Conservation (phyloP, 495 filamentous ascomycete genomes). For the Amphirosellinia nigrospora region DNA sequence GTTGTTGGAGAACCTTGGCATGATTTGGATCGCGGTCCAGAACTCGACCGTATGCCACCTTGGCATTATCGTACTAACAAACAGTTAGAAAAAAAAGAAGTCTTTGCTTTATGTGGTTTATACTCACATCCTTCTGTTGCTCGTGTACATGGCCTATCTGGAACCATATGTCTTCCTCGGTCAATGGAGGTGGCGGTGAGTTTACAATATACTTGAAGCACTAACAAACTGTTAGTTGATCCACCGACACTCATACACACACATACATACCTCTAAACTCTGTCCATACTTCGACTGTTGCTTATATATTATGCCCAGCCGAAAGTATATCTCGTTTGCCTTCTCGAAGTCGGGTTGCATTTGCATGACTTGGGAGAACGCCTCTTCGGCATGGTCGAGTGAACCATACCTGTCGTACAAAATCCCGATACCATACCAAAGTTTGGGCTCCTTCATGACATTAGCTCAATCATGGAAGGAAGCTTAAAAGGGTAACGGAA, state of each 20-base stretch:
- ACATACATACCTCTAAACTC: conserved; percentile 78
- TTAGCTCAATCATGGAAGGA: conserved; percentile 16
- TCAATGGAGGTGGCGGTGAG: conserved; percentile 89
- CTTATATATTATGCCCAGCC: conserved; percentile 98
- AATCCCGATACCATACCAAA: conserved; percentile 99
- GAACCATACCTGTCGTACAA: conserved; percentile 97
- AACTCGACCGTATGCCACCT: conserved; percentile 88
- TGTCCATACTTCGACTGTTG: conserved; percentile 93
- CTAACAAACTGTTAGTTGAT: conserved; percentile 54
- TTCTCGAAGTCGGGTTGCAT: conserved; percentile 99
- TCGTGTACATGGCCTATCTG: conserved; percentile 99
- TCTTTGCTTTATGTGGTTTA: neutral
- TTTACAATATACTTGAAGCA: conserved; percentile 98
- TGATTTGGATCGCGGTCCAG: conserved; percentile 95
- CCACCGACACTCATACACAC: conserved; percentile 20
- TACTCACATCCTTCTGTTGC: conserved; percentile 95
- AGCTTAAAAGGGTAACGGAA: conserved; percentile 23
- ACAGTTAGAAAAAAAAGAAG: conserved; percentile 33
- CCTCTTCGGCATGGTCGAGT: conserved; percentile 96
- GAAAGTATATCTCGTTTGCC: conserved; percentile 99
- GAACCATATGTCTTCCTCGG: conserved; percentile 99
- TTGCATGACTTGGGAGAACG: conserved; percentile 98
- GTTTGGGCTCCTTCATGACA: conserved; percentile 80
- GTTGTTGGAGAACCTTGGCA: conserved; percentile 96
- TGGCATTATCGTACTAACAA: conserved; percentile 85